phyloP scores from a whole-genome alignment of 805 yeast species.

The Ogataea chonburiensis region DNA sequence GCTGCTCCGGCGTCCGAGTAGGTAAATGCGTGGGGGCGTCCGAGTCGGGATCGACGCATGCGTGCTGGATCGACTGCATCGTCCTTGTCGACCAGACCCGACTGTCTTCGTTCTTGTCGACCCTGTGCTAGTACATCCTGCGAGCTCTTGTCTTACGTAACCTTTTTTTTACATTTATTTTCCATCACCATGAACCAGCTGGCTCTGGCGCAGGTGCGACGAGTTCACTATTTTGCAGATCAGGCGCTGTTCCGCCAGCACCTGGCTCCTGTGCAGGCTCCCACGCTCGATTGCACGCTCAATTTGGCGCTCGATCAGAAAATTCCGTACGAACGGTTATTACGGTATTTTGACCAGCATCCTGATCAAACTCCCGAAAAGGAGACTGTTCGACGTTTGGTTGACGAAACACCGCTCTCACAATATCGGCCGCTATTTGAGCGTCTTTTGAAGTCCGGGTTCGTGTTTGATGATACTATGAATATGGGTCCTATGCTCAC shows the following conservation, averaged over 20 bases:
- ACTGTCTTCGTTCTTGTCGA: too few species aligned
- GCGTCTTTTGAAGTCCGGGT: conserved; percentile 9
- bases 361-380: conserved; percentile 1
- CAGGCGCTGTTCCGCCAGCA: background rate
- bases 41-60: conserved; percentile 14
- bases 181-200: conserved; percentile 9
- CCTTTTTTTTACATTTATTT: conserved; percentile 4
- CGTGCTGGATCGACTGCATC: too few species aligned
- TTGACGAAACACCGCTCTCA: conserved; percentile 1
- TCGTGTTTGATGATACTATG: conserved; percentile 7
- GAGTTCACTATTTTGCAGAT: conserved; percentile 8
- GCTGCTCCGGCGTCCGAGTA: conserved; percentile 16
- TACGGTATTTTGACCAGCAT: conserved; percentile 1
- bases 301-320: conserved; percentile 2
- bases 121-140: too few species aligned
- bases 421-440: conserved; percentile 7
- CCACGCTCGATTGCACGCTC: conserved; percentile 4
- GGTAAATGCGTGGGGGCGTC: conserved; percentile 7
- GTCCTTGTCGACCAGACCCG: too few species aligned
- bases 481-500: conserved; percentile 8
- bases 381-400: conserved; percentile 6
- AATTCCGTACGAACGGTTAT: background rate
- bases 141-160: too few species aligned
- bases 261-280: background rate
- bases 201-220: conserved; percentile 4